A percentile compares a stretch with the other conserved stretches of the same genome.
phyloP scores from a whole-genome alignment of 2,329 filamentous ascomycete species.

The Monosporascus sp. region DNA sequence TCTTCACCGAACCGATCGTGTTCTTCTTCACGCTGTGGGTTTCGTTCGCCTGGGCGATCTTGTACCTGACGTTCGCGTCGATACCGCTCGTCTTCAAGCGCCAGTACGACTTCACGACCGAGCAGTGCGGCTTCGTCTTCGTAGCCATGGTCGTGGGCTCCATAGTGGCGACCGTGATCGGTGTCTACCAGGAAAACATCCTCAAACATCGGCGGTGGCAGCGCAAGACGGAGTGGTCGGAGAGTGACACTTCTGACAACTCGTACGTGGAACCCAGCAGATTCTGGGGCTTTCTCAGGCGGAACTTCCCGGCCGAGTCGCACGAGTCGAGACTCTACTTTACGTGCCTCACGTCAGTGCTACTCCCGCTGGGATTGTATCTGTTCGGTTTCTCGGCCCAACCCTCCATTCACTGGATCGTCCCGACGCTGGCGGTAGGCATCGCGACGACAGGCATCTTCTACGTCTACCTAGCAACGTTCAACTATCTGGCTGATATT shows the following conservation, averaged over 20 bases:
- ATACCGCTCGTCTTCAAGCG: slow-evolving; percentile 72
- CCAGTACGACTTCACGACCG: slow-evolving; percentile 62
- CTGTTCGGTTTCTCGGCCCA: slow-evolving; percentile 72
- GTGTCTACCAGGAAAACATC: slow-evolving; percentile 68
- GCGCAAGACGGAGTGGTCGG: slow-evolving; percentile 24
- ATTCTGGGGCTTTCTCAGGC: slow-evolving; percentile 43
- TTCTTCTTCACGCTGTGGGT: slow-evolving; percentile 90
- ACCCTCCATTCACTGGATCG: slow-evolving; percentile 63
- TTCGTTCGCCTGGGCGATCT: slow-evolving; percentile 81
- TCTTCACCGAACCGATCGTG: slow-evolving; percentile 72
- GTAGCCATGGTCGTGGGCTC: slow-evolving; percentile 64
- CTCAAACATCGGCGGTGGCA: slow-evolving; percentile 43
- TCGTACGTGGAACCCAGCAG: slow-evolving; percentile 16
- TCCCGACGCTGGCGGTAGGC: slow-evolving; percentile 63
- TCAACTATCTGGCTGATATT: slow-evolving; percentile 88
- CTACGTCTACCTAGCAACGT: slow-evolving; percentile 79
- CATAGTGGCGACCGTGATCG: slow-evolving; percentile 60
- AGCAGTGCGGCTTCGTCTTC: slow-evolving; percentile 69
- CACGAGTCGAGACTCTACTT: slow-evolving; percentile 83
- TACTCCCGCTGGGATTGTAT: slow-evolving; percentile 77
- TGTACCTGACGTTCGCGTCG: slow-evolving; percentile 80
- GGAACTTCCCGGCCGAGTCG: slow-evolving; percentile 43
- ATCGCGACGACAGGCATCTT: slow-evolving; percentile 83
- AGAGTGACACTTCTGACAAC: slow-evolving; percentile 16
- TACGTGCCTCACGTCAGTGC: slow-evolving; percentile 66